These are phyloP conservation scores for Phylloporus sp. DNA, from an alignment of 1,284 basidiomycete genomes.

Conservation along the genomic window DNA sequence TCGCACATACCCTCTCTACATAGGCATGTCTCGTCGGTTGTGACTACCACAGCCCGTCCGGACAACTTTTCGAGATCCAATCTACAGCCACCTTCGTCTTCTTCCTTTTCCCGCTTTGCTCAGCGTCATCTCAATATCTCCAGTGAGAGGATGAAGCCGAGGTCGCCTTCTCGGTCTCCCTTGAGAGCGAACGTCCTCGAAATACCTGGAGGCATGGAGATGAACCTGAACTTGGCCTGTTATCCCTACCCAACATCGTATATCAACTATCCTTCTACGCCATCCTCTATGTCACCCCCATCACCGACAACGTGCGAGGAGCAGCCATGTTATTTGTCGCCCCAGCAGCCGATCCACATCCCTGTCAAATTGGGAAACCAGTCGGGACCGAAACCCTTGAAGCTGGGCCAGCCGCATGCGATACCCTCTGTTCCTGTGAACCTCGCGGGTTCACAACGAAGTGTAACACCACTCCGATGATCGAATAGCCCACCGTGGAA, in stretches of 20 bases:
- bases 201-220: conserved; percentile 16
- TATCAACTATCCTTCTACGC: conserved; percentile 18
- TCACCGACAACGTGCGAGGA: conserved; percentile 27
- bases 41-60: conserved; percentile 42
- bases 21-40: conserved; percentile 44
- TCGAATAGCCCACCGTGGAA: not conserved
- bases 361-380: conserved; percentile 28
- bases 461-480: conserved; percentile 34
- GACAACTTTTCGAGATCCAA: conserved; percentile 32
- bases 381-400: conserved; percentile 33
- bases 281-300: conserved; percentile 27
- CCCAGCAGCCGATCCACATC: conserved; percentile 19
- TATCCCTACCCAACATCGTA: conserved; percentile 23
- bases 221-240: conserved; percentile 15
- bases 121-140: conserved; percentile 29
- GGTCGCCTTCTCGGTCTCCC: conserved; percentile 39
- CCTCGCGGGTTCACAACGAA: conserved; percentile 23
- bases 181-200: conserved; percentile 24
- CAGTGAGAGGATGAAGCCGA: conserved; percentile 21
- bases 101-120: conserved; percentile 29
- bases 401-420: conserved; percentile 18
- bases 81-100: conserved; percentile 13
- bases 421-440: conserved; percentile 23
- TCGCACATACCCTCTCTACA: conserved; percentile 28
- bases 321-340: conserved; percentile 18